Percentiles rank a stretch among this genome's conserved stretches.
phyloP scores from a whole-genome alignment of 2,329 filamentous ascomycete genomes.

The Curvularia sp. region DNA sequence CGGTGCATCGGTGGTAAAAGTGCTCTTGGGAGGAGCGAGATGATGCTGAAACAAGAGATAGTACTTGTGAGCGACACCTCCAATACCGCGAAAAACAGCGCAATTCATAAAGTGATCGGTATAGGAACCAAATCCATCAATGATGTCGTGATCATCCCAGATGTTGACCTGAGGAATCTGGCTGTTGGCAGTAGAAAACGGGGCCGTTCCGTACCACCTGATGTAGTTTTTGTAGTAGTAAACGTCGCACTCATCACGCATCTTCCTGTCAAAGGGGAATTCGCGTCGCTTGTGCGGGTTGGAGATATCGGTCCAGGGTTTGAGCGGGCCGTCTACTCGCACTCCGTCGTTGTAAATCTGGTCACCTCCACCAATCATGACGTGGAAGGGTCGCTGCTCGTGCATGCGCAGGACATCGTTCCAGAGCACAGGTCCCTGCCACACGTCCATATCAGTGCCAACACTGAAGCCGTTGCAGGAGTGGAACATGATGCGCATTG shows the following conservation, averaged over 20 bases:
- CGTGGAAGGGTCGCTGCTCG: slow-evolving; percentile 65
- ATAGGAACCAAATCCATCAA: slow-evolving; percentile 71
- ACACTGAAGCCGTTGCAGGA: slow-evolving; percentile 74
- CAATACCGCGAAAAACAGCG: slow-evolving; percentile 69
- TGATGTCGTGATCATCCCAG: slow-evolving; percentile 72
- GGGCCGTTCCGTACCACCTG: slow-evolving; percentile 72
- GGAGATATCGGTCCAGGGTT: slow-evolving; percentile 66
- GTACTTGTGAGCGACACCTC: slow-evolving; percentile 65
- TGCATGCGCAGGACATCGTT: slow-evolving; percentile 69
- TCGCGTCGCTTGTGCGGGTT: slow-evolving; percentile 67
- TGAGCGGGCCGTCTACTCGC: slow-evolving; percentile 80
- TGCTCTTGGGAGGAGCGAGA: slow-evolving; percentile 80
- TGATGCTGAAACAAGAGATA: slow-evolving; percentile 76
- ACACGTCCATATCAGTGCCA: slow-evolving; percentile 68
- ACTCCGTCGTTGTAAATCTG: slow-evolving; percentile 83
- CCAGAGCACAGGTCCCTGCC: slow-evolving; percentile 68
- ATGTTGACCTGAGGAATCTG: slow-evolving; percentile 70
- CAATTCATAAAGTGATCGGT: slow-evolving; percentile 72
- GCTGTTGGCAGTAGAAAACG: slow-evolving; percentile 65
- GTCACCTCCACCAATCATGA: slow-evolving; percentile 88
- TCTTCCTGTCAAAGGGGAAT: slow-evolving; percentile 69
- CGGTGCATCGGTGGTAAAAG: slow-evolving; percentile 78
- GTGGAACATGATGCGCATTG: slow-evolving; percentile 74
- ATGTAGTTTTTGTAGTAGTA: slow-evolving; percentile 69
- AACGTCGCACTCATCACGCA: slow-evolving; percentile 65